phyloP scores from a whole-genome alignment of 2,329 filamentous ascomycete species.

The Trichoderma gracile region DNA sequence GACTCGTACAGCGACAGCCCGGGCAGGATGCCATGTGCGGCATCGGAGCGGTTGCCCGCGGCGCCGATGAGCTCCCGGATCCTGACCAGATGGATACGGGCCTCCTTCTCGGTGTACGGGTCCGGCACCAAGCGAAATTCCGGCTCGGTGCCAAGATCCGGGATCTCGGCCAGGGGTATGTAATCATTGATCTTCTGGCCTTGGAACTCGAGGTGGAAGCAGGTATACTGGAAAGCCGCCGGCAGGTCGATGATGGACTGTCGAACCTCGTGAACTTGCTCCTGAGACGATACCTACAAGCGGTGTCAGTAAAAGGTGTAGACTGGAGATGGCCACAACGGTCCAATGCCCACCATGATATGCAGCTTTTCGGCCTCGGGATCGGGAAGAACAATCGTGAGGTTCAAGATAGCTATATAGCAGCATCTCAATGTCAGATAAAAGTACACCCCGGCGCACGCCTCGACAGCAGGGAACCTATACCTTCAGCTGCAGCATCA shows the following conservation, averaged over 20 bases:
- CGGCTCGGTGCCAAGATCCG: conserved; percentile 73
- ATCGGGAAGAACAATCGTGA: conserved; percentile 81
- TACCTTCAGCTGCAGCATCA: conserved; percentile 42
- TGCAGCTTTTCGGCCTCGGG: conserved; percentile 71
- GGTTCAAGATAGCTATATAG: conserved; percentile 52
- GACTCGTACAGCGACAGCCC: conserved; percentile 86
- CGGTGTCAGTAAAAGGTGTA: conserved; percentile 10
- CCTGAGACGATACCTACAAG: conserved; percentile 78
- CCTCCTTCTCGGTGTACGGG: conserved; percentile 97
- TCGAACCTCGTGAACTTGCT: conserved; percentile 95
- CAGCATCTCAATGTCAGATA: conserved; percentile 1
- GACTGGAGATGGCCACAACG: background rate
- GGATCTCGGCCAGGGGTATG: conserved; percentile 84
- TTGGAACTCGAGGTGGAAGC: conserved; percentile 94
- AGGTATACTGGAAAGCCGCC: conserved; percentile 92
- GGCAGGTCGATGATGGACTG: conserved; percentile 95
- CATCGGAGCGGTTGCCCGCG: conserved; percentile 83
- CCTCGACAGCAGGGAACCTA: background rate
- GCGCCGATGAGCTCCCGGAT: conserved; percentile 92
- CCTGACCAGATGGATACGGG: conserved; percentile 87
- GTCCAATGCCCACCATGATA: conserved; percentile 67
- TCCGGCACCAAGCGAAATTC: conserved; percentile 85
- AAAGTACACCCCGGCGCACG: background rate
- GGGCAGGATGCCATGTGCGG: conserved; percentile 79
- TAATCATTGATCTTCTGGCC: conserved; percentile 94